A percentile compares a stretch with the other conserved stretches of the same genome.
phyloP scores from a whole-genome alignment of 208 protist genomes.

The Trypanosoma scelopori region DNA sequence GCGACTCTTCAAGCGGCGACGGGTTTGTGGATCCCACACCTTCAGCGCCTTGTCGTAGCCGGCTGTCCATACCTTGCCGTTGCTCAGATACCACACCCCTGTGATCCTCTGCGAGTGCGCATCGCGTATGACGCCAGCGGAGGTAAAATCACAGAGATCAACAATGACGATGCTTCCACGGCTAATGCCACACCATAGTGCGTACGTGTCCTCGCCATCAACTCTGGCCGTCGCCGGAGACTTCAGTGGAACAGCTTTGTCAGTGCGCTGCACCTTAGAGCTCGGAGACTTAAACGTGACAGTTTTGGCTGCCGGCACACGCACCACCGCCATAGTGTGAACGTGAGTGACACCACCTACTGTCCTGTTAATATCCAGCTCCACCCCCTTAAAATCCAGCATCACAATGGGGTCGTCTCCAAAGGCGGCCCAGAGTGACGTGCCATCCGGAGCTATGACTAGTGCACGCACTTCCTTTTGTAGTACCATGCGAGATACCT shows the following conservation, averaged over 20 bases:
- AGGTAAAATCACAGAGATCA: constrained; percentile 53
- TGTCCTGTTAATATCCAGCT: constrained; percentile 48
- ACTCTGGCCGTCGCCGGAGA: neutral
- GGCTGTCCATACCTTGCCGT: constrained; percentile 80
- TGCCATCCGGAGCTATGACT: constrained; percentile 63
- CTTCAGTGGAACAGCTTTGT: constrained; percentile 2
- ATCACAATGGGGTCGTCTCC: constrained; percentile 74
- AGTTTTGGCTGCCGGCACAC: constrained; percentile 46
- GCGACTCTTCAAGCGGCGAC: constrained; percentile 42
- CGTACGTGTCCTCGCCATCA: constrained; percentile 34
- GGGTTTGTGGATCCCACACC: constrained; percentile 85
- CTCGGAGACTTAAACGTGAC: constrained; percentile 67
- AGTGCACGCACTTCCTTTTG: constrained; percentile 50
- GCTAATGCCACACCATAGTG: constrained; percentile 79
- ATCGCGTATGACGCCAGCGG: constrained; percentile 50
- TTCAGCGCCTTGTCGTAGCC: constrained; percentile 81
- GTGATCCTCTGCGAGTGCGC: constrained; percentile 78
- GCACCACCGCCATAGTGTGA: constrained; percentile 80
- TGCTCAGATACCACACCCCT: constrained; percentile 68
- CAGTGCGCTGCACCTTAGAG: constrained; percentile 11
- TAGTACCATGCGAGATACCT: constrained; percentile 58
- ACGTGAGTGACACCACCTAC: constrained; percentile 76
- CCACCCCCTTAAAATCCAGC: constrained; percentile 54
- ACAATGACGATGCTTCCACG: constrained; percentile 71
- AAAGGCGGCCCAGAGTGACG: constrained; percentile 64